Evolutionary conservation across 805 yeast species (phyloP), one percentile per base, ranked within the genome.

Genomic region (Candida silvatica): DNA sequence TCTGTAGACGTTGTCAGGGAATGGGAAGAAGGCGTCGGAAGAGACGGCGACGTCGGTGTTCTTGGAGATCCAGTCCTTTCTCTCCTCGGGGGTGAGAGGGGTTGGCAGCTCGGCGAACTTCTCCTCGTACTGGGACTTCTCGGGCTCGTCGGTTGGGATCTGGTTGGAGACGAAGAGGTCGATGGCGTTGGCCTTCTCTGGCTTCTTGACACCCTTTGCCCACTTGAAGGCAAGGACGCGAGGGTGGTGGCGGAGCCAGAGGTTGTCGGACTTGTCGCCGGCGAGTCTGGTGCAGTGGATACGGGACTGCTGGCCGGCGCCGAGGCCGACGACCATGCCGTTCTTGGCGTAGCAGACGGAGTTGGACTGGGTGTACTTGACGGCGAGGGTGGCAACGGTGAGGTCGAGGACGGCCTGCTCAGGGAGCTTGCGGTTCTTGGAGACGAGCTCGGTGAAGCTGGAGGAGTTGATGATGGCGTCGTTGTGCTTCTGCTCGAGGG

Each of bases 241-340:
- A 48, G 97, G 97, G 65, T 92, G 98, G 64, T 92, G 97, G 71
- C 99, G 82, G 56, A 92, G 74, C 98, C 98, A 92, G 97, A 97
- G 92, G 75, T 88, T 88, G 63, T 92, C 97, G 47, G 97, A 96
- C 72, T 92, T 92, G 57, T 92, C 98, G 60, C 98, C 98, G 35
- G 98, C 99, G 50, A 92, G 75, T 69, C 99, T 81, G 33, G 98
- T 92, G 69, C 99, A 92, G 70, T 92, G 99, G 56, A 92, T 92
- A 68, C 99, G 80, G 37, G 97, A 87, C 69, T 92, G 99, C 71
- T 92, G 99, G 47, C 99, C 99, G 41, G 99, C 99, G 56, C 99
- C 99, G 51, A 92, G 74, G 47, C 99, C 99, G 53, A 92, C 77
- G 42, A 92, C 95, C 99, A 92, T 92, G 70, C 99, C 99, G 61